Conservation (phyloP, 1,284 basidiomycete species). For the Boletus hoseneyae region DNA sequence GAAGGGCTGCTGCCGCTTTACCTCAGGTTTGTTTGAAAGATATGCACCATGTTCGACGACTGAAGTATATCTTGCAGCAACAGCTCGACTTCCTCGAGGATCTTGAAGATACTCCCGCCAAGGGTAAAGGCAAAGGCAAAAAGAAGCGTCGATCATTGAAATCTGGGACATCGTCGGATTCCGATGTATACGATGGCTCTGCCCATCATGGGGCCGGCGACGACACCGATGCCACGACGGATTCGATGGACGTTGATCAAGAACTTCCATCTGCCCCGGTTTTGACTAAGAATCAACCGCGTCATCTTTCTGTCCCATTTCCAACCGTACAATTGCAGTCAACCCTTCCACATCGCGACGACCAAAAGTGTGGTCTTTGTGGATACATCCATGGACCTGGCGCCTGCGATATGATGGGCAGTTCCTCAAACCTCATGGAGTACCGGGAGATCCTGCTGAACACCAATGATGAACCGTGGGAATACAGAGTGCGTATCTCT, state of each 20-base stretch:
- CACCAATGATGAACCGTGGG: constrained; percentile 58
- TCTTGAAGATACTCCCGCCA: constrained; percentile 27
- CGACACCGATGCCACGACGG: constrained; percentile 29
- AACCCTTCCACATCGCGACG: constrained; percentile 16
- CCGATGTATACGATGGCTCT: constrained; percentile 30
- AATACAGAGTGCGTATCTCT: constrained; percentile 49
- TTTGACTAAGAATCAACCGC: constrained; percentile 14
- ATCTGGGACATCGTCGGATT: constrained; percentile 28
- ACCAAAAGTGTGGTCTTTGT: constrained; percentile 58
- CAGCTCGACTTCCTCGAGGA: constrained; percentile 31
- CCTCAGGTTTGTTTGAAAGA: constrained; percentile 43
- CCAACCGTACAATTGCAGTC: constrained; percentile 11
- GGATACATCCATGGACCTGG: constrained; percentile 47
- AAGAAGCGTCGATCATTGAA: constrained; percentile 25
- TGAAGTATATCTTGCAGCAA: constrained; percentile 29
- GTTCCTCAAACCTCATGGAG: constrained; percentile 60
- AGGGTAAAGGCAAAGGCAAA: constrained; percentile 24
- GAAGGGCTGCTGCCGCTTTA: constrained; percentile 58
- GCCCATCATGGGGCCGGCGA: constrained; percentile 12
- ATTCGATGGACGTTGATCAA: constrained; percentile 15
- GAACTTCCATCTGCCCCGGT: constrained; percentile 1
- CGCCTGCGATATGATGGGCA: constrained; percentile 61
- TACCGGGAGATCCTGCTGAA: constrained; percentile 64
- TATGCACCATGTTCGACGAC: background rate
- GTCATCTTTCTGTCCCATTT: constrained; percentile 5